Base-by-base conservation (phyloP, 1,284 basidiomycete genomes). In the Pterulicium gracile region DNA sequence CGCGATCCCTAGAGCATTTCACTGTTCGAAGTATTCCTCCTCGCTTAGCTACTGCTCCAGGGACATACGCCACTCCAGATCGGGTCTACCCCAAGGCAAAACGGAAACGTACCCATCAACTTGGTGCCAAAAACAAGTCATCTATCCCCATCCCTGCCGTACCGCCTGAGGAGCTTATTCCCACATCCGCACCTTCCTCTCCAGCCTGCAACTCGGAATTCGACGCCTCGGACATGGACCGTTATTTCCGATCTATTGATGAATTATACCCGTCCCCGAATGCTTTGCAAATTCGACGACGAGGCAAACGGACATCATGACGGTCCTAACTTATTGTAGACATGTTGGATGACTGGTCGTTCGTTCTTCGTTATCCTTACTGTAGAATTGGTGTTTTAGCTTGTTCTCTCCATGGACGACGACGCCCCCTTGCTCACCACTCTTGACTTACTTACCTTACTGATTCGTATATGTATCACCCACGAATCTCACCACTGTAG, bases 21-120 rank as follows among this genome's bases (percentile, higher is more conserved):
- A 89, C 90, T 3, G 89, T 94, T 2, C 75, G 91, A 19, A 88
- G 84, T 50, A 85, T 85, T 32, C 90, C 87, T 1, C 85, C 73
- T 43, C 70, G 74, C 49, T 66, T 61, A 24, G 54, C 50, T 12
- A 50, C 63, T 13, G 58, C 57, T 35, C 54, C 53, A 10, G 55
- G 58, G 27, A 54, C 56, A n/a, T 73, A 74, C 49, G 67, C 67
- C 14, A 67, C 66, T 51, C 73, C 77, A 2, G 69, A 81, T 44
- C 36, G 36, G 4, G 15, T 18, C 4, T 18, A 13, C 7, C 7
- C 36, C 15, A 90, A 86, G 57, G 91, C 88, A 4, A 76, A 67
- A 55, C 70, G 91, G 46, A 91, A 88, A 59, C 73, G 91, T 40
- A 81, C 73, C 13, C 82, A 84, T 57, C 72, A 74, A 15, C 60